Evolutionary conservation across 768 basidiomycete species (phyloP), one percentile per base, ranked within the genome.

Genomic region (Pleurotus platypus): DNA sequence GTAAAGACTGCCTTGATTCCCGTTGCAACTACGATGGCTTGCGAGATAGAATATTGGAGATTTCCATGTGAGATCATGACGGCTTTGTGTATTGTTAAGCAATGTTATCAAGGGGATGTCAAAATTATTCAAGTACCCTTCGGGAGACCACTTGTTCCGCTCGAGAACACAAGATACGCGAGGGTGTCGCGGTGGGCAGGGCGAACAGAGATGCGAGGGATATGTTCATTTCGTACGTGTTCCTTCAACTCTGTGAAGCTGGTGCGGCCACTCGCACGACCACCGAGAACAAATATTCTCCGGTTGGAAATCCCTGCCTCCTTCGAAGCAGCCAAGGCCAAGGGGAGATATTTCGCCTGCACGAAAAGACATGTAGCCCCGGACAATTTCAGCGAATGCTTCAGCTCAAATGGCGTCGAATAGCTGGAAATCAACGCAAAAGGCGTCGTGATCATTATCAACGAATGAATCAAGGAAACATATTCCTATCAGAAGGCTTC

Each of bases 21-120:
- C n/a, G 65, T 56, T 1, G n/a, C 30, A 4, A 76, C 6, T 2
- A 78, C 66, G 0, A 70, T 58, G 0, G 61, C 39, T 65, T 87
- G 81, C 1, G 51, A 46, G 0, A 84, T 11, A 0, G 81, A 76
- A 56, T 68, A 74, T 22, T 79, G 68, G 15, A 88, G 46, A 65
- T 89, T 89, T 48, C 82, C 82, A 62, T 89, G 87, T 0, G 87
- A 82, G 24, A 87, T 80, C 86, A 84, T 86, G n/a, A 89, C 84
- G 5, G 80, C 88, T 89, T 59, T 12, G 42, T 27, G 49, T 4
- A 43, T n/a, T 27, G n/a, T 47, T 20, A 24, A 24, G 22, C 45
- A 57, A 26, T 26, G 42, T 18, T 47, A 42, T 18, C 13, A 16
- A 22, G 53, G 15, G 20, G 18, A 57, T 27, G 16, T 24, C 9